Evolutionary conservation across 345 rosid genomes (phyloP).

Genomic region (Moricandia moricandioides): DNA sequence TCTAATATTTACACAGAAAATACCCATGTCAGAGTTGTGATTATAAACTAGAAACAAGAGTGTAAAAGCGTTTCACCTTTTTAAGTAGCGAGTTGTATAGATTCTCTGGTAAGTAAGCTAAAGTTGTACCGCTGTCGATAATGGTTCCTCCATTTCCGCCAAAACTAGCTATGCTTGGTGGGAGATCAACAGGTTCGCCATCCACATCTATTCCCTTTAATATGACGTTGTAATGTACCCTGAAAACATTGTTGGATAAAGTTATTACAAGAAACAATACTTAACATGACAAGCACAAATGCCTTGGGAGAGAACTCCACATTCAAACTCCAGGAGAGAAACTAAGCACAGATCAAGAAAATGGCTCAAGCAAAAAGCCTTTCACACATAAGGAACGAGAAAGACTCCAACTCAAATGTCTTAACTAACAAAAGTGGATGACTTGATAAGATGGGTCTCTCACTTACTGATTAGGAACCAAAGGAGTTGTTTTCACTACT

Average conservation of each 20-base stretch:
- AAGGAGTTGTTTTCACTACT: slow-evolving; percentile 63
- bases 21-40: slow-evolving; percentile 1
- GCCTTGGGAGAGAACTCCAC: not conserved
- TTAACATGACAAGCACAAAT: not conserved
- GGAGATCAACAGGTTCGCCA: slow-evolving; percentile 50
- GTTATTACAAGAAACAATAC: slow-evolving; percentile 12
- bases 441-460: slow-evolving; percentile 16
- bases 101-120: slow-evolving; percentile 71
- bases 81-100: slow-evolving; percentile 53
- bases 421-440: not conserved
- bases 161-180: slow-evolving; percentile 39
- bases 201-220: slow-evolving; percentile 76
- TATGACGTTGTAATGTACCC: slow-evolving; percentile 84
- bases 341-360: not conserved
- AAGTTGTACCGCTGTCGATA: slow-evolving; percentile 91
- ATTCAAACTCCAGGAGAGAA: not conserved
- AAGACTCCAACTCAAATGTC: too few species aligned
- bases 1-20: slow-evolving; percentile 38
- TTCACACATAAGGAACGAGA: not conserved
- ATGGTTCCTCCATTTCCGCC: slow-evolving; percentile 62
- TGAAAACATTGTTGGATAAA: slow-evolving; percentile 40
- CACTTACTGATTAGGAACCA: slow-evolving; percentile 82
- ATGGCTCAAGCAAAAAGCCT: slow-evolving; percentile 5
- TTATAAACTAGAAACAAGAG: not conserved
- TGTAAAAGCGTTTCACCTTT: slow-evolving; percentile 41